Evolutionary conservation across 129 eudicot species (phyloP), one percentile per base, ranked within the genome.

Genomic region (Arctium lappa): DNA sequence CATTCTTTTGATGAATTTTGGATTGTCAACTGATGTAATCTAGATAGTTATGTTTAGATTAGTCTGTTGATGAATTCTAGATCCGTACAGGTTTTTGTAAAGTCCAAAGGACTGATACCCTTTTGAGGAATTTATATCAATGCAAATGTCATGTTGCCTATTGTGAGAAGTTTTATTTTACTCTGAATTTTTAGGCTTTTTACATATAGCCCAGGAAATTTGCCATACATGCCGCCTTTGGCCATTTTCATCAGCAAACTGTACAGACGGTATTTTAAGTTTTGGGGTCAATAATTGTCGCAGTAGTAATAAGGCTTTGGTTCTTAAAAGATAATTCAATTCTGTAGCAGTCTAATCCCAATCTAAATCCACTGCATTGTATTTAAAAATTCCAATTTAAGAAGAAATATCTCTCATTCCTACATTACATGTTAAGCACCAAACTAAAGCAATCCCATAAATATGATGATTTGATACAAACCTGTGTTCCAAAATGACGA

Each of bases 191-290:
- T 22, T 22, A 22, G 27, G 27, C 27, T 22, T 0, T 0, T 22
- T 22, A 22, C 27, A 22, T 22, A 22, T 22, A 22, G 99, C 99
- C 99, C 99, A 96, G 46, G 99, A 96, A 75, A 97, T 96, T 90
- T 96, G 99, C 98, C 99, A 96, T 75, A 96, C 99, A 72, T 93
- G 97, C 63, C 93, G 91, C 82, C 99, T 90, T 85, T 85, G 89
- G n/a, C 99, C 98, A 86, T 88, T 93, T 88, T 93, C 99, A 86
- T 96, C 97, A 31, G 91, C 90, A 86, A 93, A 93, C 99, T 95
- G 88, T 77, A 82, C 15, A 82, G 36, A 70, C 38, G 86, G 46
- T n/a, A 39, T 80, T 79, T 76, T 33, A 82, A 44, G 70, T 27
- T 82, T 63, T 63, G 10, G 75, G 40, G 31, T 66, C 69, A 65